Base-by-base conservation (phyloP, 805 yeast species). In the Saturnispora dispora region DNA sequence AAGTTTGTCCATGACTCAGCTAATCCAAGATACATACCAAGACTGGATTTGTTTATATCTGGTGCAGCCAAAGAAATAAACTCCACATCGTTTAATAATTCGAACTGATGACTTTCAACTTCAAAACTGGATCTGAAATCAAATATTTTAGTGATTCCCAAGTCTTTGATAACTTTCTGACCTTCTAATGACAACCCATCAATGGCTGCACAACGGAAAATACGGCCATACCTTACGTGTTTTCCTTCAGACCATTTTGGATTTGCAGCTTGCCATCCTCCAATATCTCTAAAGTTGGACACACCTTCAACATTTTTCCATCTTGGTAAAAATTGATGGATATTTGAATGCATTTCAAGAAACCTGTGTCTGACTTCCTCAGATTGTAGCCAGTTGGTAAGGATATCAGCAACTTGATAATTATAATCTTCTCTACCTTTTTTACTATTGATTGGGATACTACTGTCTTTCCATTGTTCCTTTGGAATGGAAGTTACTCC, bases 231-330 rank as follows among this genome's bases (percentile, higher is more conserved):
- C 56, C 72, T 75, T 4, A 83, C 85, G 57, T 60, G 76, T 5
- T 63, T 53, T 2, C 61, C 65, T 9, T 63, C 65, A 22, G 65
- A 55, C 51, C 51, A 48, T 4, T 18, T 42, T 10, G 51, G 51
- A n/a, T 18, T 17, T 8, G 10, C n/a, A 0, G 79, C 66, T 49
- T 64, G 67, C 78, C 84, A 88, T 13, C 95, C 96, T 1, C 96
- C 96, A 52, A 83, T 62, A 60, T 88, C 96, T 55, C 96, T 72
- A 59, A 86, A 83, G 59, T 88, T 88, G 40, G 75, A 65, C 20
- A 86, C 76, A 0, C 89, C 90, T 6, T 83, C 85, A 20, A 86
- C 74, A 0, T 64, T 48, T 56, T 79, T 79, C 83, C 85, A 82
- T 53, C 90, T 68, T 2, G 79, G 66, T 20, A 69, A 43, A 43